Evolutionary conservation across 208 protist genomes (phyloP), one percentile per base, ranked within the genome.

Genomic region (Angomonas deanei): DNA sequence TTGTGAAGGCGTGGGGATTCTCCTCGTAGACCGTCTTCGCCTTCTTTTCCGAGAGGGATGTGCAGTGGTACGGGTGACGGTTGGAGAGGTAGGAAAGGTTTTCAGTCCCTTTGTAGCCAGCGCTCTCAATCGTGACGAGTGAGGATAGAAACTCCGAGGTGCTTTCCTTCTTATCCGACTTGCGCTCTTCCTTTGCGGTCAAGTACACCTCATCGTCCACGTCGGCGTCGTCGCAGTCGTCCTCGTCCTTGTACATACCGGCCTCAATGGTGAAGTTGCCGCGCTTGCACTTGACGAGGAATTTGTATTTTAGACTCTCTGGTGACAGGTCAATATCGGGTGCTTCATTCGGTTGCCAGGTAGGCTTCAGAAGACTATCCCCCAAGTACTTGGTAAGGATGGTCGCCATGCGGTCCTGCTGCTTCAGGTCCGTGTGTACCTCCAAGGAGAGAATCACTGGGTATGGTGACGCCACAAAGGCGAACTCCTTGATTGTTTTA

Each of bases 361-460:
- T 23, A 3, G 80, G 66, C 47, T 69, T 69, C 28, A 84, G 75
- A n/a, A 94, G 80, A 28, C 76, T 57, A 13, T 66, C 48, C 31
- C 86, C 84, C 21, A 96, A 74, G 17, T 66, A 54, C 21, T 65
- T 46, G 42, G 75, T 33, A 50, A 96, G 53, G 56, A 87, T 80
- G 32, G 82, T 62, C 19, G 85, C 90, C 77, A 96, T 91, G 33
- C 71, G 71, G 28, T 87, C 68, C 61, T 86, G 82, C 68, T 96
- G 87, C 15, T 31, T 56, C 23, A 72, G 19, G 38, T 63, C 74
- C 24, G 79, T 85, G 74, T 96, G 87, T 27, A 96, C 72, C 56
- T 93, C 82, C 5, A 96, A 63, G 5, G 85, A 94, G 3, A 94
- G 68, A 49, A 94, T 93, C 23, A 96, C 72, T 0, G 87, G 87